Conservation (phyloP, 1,139 yeast genomes). For the Kluyveromyces sp. region DNA sequence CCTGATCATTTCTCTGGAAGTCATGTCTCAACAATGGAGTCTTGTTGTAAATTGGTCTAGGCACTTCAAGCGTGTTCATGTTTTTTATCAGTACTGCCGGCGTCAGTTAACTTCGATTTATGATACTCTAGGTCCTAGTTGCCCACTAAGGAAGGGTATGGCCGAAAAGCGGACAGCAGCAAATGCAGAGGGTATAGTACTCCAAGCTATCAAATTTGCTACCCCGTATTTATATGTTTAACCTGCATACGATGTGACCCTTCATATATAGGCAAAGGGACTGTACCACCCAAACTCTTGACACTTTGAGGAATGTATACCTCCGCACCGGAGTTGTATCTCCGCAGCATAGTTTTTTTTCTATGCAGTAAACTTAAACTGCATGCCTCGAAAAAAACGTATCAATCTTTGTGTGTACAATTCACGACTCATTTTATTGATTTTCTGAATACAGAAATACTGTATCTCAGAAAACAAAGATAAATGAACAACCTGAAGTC, state of each 20-base stretch:
- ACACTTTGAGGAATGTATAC: not conserved
- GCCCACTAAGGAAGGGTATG: too few relatives aligned
- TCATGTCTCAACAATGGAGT: constrained; percentile 40
- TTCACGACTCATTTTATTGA: not conserved
- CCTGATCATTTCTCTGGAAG: constrained; percentile 19
- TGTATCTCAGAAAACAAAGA: not conserved
- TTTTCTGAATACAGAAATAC: not conserved
- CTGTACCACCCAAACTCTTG: too few relatives aligned
- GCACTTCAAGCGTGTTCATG: too few relatives aligned
- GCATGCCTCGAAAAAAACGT: not conserved
- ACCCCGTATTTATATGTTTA: too few relatives aligned
- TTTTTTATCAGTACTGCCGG: not conserved
- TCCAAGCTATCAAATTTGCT: too few relatives aligned
- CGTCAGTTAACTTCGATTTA: too few relatives aligned
- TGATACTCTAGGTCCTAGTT: too few relatives aligned
- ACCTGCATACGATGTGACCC: too few relatives aligned
- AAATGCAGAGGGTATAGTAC: too few relatives aligned
- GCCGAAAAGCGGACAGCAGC: too few relatives aligned
- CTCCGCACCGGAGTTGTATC: constrained; percentile 6
- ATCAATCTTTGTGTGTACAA: not conserved
- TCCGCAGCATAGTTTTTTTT: not conserved
- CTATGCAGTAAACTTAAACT: not conserved
- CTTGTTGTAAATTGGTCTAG: constrained; percentile 25
- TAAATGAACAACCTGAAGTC: not conserved
- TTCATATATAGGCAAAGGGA: too few relatives aligned